Conservation (phyloP, 2,329 filamentous ascomycete species). For the Chaetoscypha palmicola region DNA sequence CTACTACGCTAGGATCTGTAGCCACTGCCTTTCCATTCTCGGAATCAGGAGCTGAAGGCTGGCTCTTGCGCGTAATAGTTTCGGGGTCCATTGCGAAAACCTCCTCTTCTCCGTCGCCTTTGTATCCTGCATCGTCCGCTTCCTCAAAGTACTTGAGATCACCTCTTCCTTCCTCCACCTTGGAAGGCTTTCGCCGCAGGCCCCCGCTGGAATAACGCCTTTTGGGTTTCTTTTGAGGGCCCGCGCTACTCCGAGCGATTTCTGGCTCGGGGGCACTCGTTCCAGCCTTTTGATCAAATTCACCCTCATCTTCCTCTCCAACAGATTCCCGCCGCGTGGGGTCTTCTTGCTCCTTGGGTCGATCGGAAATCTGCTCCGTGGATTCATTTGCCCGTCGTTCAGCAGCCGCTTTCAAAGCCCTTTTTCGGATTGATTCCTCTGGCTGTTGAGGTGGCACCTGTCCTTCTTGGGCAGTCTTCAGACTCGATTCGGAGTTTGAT, state of each 20-base stretch:
- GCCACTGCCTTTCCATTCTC: not conserved
- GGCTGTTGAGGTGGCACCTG: conserved; percentile 35
- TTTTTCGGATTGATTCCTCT: conserved; percentile 32
- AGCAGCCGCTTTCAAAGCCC: conserved; percentile 26
- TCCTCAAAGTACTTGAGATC: conserved; percentile 87
- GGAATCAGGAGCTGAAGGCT: not conserved
- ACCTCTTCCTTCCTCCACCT: conserved; percentile 64
- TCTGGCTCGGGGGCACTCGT: conserved; percentile 60
- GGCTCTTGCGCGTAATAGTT: conserved; percentile 10
- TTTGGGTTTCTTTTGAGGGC: conserved; percentile 36
- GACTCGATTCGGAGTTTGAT: conserved; percentile 29
- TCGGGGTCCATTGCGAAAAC: conserved; percentile 60
- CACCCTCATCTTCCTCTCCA: conserved; percentile 31
- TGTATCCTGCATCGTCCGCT: conserved; percentile 76
- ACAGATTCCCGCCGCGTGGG: conserved; percentile 11
- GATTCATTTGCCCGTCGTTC: conserved; percentile 16
- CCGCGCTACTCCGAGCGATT: conserved; percentile 26
- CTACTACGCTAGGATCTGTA: not conserved
- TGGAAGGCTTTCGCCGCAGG: conserved; percentile 64
- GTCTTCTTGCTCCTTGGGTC: conserved; percentile 3
- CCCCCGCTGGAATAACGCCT: conserved; percentile 85
- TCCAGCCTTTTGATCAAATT: conserved; percentile 41
- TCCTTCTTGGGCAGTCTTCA: conserved; percentile 22
- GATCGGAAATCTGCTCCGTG: conserved; percentile 6
- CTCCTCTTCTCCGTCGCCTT: conserved; percentile 64